phyloP scores from a whole-genome alignment of 2,329 filamentous ascomycete species.

The Colletotrichum phormii region DNA sequence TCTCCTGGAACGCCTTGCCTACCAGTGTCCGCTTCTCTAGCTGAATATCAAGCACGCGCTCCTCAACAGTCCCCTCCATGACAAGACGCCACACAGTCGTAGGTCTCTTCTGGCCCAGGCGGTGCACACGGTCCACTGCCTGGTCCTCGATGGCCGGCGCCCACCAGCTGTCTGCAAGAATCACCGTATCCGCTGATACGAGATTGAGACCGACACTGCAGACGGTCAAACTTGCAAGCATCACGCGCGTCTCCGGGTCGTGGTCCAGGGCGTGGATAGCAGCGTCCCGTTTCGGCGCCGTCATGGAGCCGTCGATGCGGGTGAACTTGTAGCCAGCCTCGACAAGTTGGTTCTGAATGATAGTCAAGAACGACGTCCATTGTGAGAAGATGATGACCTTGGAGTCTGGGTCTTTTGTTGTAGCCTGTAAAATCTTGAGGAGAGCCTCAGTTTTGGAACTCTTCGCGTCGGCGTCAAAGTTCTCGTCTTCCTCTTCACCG shows the following conservation, averaged over 20 bases:
- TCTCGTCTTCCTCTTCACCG: slow-evolving; percentile 57
- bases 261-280: slow-evolving; percentile 76
- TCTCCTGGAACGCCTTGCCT: slow-evolving; percentile 83
- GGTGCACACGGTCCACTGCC: slow-evolving; percentile 88
- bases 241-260: slow-evolving; percentile 75
- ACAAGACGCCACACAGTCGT: slow-evolving; percentile 86
- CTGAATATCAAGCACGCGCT: slow-evolving; percentile 83
- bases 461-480: slow-evolving; percentile 72
- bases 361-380: slow-evolving; percentile 80
- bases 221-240: slow-evolving; percentile 85
- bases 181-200: slow-evolving; percentile 86
- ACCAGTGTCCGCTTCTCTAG: slow-evolving; percentile 83
- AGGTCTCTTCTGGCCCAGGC: slow-evolving; percentile 82
- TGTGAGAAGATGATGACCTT: slow-evolving; percentile 83
- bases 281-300: slow-evolving; percentile 74
- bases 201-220: slow-evolving; percentile 90
- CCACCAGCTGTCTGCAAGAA: slow-evolving; percentile 89
- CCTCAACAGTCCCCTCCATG: slow-evolving; percentile 84
- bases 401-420: slow-evolving; percentile 70
- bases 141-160: slow-evolving; percentile 94
- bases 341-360: slow-evolving; percentile 76
- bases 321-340: slow-evolving; percentile 71
- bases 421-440: slow-evolving; percentile 79
- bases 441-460: slow-evolving; percentile 88
- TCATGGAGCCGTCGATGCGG: slow-evolving; percentile 86